These are phyloP conservation scores for Stereum hirsutum DNA, from an alignment of 1,284 basidiomycete species.

Conservation along the genomic window DNA sequence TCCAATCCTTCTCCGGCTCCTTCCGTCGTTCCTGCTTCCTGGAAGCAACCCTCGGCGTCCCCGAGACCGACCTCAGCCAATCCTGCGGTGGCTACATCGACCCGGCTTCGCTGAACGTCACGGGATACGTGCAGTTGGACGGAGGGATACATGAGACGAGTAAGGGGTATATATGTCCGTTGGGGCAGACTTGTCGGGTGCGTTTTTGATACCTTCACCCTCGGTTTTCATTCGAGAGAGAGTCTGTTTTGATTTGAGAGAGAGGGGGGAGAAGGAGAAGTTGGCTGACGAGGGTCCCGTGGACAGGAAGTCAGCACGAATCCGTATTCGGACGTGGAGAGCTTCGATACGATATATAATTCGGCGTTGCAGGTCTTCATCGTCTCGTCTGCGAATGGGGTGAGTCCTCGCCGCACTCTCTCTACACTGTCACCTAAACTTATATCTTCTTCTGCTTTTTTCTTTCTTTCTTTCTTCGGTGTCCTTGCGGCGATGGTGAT, in stretches of 20 bases:
- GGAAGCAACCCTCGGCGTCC: constrained; percentile 39
- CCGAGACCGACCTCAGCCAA: constrained; percentile 36
- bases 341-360: constrained; percentile 87
- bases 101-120: constrained; percentile 33
- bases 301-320: too few species aligned
- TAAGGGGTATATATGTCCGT: constrained; percentile 80
- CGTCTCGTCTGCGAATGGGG: constrained; percentile 73
- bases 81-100: constrained; percentile 79
- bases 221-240: not conserved
- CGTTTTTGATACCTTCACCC: constrained; percentile 13
- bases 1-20: constrained; percentile 86
- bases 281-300: too few species aligned
- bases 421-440: not conserved
- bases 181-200: constrained; percentile 73
- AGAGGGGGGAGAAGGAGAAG: too few species aligned
- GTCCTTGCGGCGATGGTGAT: too few species aligned
- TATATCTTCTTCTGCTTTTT: not conserved
- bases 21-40: constrained; percentile 60
- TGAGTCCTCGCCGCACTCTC: constrained; percentile 25
- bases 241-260: too few species aligned
- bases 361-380: constrained; percentile 82
- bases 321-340: constrained; percentile 61
- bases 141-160: constrained; percentile 22
- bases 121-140: constrained; percentile 37
- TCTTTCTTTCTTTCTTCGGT: too few species aligned